Conservation (phyloP, 75 land plant species). For the Sequoia sempervirens region DNA sequence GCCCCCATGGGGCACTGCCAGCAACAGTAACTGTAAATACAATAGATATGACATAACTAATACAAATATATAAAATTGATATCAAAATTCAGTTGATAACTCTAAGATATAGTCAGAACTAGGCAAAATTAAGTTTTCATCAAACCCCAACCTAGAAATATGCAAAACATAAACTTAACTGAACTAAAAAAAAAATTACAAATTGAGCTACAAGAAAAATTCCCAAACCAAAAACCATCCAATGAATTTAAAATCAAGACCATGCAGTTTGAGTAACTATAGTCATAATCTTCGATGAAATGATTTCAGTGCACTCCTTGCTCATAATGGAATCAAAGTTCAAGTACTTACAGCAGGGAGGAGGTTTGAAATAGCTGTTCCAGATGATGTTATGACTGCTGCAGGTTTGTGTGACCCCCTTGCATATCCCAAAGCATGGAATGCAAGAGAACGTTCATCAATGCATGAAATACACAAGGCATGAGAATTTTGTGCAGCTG, state of each 20-base stretch:
- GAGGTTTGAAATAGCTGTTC: slow-evolving; percentile 97
- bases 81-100: not conserved
- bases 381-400: slow-evolving; percentile 90
- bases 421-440: slow-evolving; percentile 94
- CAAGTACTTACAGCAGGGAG: slow-evolving; percentile 74
- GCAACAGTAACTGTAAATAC: not conserved
- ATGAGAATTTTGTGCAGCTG: slow-evolving; percentile 70
- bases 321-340: not conserved
- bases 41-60: not conserved
- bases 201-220: not conserved
- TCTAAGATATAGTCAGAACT: not conserved
- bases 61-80: not conserved
- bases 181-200: not conserved
- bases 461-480: slow-evolving; percentile 71
- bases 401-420: slow-evolving; percentile 85
- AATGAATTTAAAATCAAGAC: not conserved
- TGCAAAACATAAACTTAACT: not conserved
- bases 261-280: not conserved
- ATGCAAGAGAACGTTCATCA: slow-evolving; percentile 95
- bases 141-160: not conserved
- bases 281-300: not conserved
- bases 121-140: not conserved
- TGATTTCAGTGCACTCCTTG: not conserved
- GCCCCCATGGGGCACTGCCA: not conserved
- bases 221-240: not conserved